Evolutionary conservation across 2,329 filamentous ascomycete genomes (phyloP).

Genomic region (Penicillium sclerotigenum): DNA sequence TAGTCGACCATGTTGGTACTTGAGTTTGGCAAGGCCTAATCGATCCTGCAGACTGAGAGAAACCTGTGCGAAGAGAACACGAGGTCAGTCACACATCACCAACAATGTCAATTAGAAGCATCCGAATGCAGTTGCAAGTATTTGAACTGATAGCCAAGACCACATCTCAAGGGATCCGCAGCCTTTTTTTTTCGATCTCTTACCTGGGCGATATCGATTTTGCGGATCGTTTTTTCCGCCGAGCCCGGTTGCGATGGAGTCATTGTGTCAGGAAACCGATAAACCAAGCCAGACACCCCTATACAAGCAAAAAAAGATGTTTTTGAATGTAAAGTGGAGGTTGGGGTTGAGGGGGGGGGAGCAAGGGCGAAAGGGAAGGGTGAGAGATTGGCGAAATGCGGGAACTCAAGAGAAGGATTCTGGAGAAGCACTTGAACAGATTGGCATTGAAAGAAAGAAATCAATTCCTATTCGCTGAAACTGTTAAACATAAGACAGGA

Average conservation of each 20-base stretch:
- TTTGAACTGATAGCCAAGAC: not conserved
- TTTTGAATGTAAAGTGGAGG: not conserved
- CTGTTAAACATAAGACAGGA: not conserved
- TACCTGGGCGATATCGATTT: conserved; percentile 44
- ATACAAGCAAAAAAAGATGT: not conserved
- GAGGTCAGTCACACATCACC: conserved; percentile 1
- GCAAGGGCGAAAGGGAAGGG: conserved; percentile 18
- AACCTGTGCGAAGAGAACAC: conserved; percentile 58
- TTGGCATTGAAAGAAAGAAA: conserved; percentile 1
- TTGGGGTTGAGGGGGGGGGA: conserved; percentile 12
- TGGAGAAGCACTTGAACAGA: conserved; percentile 8
- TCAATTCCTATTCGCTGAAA: not conserved
- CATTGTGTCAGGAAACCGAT: conserved; percentile 27
- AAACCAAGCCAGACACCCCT: conserved; percentile 5
- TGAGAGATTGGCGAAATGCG: conserved; percentile 13
- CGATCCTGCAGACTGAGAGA: conserved; percentile 89
- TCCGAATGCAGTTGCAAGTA: not conserved
- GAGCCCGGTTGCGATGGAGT: conserved; percentile 31
- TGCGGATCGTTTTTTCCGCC: conserved; percentile 40
- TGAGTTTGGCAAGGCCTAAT: conserved; percentile 92
- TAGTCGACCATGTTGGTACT: conserved; percentile 93
- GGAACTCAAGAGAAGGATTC: conserved; percentile 1
- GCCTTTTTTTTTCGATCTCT: conserved; percentile 9
- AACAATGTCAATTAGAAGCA: not conserved
- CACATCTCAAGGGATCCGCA: not conserved